Evolutionary conservation across 2,329 filamentous ascomycete species (phyloP).

Genomic region (Penicillium sp.): DNA sequence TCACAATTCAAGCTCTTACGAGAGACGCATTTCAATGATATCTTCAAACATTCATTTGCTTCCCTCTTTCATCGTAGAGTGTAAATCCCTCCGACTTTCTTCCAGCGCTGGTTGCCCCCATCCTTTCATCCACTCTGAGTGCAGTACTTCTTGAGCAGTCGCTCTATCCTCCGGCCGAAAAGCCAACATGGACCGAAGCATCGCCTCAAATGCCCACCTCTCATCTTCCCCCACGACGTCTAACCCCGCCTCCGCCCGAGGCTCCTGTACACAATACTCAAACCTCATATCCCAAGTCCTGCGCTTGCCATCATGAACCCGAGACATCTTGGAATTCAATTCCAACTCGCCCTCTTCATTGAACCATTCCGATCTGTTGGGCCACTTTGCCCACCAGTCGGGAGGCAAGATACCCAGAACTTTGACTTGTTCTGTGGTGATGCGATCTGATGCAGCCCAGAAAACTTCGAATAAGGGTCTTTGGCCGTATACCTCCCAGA

Average conservation of each 20-base stretch:
- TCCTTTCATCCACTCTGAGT: conserved; percentile 36
- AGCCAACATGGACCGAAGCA: conserved; percentile 34
- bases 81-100: conserved; percentile 16
- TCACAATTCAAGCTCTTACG: no score
- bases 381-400: no score
- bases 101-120: conserved; percentile 30
- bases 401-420: no score
- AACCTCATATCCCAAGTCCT: conserved; percentile 27
- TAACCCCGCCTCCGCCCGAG: conserved; percentile 31
- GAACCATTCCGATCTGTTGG: no score
- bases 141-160: conserved; percentile 29
- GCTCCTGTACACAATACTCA: conserved; percentile 33
- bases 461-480: no score
- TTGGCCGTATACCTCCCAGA: no score
- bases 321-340: no score
- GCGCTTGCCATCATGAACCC: conserved; percentile 7
- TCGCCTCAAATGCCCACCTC: conserved; percentile 30
- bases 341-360: no score
- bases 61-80: conserved; percentile 4
- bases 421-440: no score
- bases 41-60: no score
- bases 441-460: no score
- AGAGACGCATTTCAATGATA: no score
- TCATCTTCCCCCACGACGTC: conserved; percentile 25
- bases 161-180: conserved; percentile 30